These are phyloP conservation scores for Russula griseocarnosa DNA, from an alignment of 768 basidiomycete species.

Conservation along the genomic window DNA sequence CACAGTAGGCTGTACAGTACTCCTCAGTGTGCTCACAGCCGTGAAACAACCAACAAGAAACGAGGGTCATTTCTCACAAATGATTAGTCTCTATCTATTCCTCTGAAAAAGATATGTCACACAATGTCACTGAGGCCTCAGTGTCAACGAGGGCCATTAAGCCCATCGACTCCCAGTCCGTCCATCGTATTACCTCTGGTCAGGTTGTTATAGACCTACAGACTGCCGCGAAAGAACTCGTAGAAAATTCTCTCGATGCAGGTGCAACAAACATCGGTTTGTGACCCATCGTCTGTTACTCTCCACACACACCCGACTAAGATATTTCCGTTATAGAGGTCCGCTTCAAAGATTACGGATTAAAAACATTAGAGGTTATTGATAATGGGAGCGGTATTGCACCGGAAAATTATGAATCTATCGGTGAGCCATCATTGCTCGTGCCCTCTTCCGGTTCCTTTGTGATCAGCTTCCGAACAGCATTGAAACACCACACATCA, in stretches of 20 bases:
- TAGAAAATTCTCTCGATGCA: conserved; percentile 95
- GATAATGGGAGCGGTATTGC: conserved; percentile 92
- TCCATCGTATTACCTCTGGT: conserved; percentile 89
- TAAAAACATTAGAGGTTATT: conserved; percentile 77
- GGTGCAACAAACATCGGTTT: conserved; percentile 81
- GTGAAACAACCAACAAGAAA: background rate
- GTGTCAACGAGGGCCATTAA: conserved; percentile 34
- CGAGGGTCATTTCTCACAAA: background rate
- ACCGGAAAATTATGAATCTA: conserved; percentile 65
- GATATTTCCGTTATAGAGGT: conserved; percentile 54
- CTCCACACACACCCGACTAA: background rate
- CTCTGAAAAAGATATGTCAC: background rate
- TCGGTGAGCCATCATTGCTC: conserved; percentile 51
- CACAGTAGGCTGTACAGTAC: too few relatives aligned
- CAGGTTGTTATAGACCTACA: conserved; percentile 94
- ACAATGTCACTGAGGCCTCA: background rate
- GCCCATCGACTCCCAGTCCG: conserved; percentile 69
- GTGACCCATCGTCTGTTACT: conserved; percentile 29
- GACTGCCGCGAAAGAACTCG: conserved; percentile 90
- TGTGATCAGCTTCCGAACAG: conserved; percentile 38
- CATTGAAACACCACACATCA: conserved; percentile 89
- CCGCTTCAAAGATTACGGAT: conserved; percentile 82
- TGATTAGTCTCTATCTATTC: background rate
- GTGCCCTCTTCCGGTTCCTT: background rate
- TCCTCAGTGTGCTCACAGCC: too few relatives aligned